Evolutionary conservation across 2,329 filamentous ascomycete species (phyloP), one percentile per base, ranked within the genome.

Genomic region (Penicillium expansum): DNA sequence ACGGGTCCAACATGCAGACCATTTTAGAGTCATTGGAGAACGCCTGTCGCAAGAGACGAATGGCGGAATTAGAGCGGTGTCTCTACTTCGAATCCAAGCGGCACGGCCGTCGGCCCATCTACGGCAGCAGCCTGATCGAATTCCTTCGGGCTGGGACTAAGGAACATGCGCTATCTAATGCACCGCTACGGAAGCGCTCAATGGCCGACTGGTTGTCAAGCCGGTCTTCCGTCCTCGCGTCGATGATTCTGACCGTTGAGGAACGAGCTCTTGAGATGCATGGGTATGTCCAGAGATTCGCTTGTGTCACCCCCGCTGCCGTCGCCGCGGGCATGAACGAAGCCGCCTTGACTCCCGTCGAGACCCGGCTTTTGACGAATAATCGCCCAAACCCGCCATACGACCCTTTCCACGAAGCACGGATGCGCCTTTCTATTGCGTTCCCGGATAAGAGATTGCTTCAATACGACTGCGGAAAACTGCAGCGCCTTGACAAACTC

Each of bases 391-490:
- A 82, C 63, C 70, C 82, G 10, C 80, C 83, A 0, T 74, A 80
- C 1, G 93, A 99, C 69, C 91, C 92, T 0, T 97, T 94, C 82
- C 94, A 99, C 65, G 91, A 96, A 74, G 86, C 93, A 14, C 90
- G 93, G 18, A 94, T 96, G 83, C 88, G 92, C 22, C 81, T 95
- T 16, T 95, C 91, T 4, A 97, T 99, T 59, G 94, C 96, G 43
- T 99, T 99, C 71, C 94, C 95, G 0, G 94, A 99, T 73, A 96
- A 92, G 71, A 85, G 94, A 35, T 84, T 99, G n/a, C 80, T 99
- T 0, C 93, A 99, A 72, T 99, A 96, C 72, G 94, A 99, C 74
- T 97, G 94, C 69, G 94, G 94, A 65, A 99, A 99, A 74, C 83
- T 99, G 4, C 94, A 99, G 69, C 87, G 89, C 18, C 83, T 99